These are phyloP conservation scores for Trifolium pratense DNA, from an alignment of 306 rosid species.

Conservation along the genomic window DNA sequence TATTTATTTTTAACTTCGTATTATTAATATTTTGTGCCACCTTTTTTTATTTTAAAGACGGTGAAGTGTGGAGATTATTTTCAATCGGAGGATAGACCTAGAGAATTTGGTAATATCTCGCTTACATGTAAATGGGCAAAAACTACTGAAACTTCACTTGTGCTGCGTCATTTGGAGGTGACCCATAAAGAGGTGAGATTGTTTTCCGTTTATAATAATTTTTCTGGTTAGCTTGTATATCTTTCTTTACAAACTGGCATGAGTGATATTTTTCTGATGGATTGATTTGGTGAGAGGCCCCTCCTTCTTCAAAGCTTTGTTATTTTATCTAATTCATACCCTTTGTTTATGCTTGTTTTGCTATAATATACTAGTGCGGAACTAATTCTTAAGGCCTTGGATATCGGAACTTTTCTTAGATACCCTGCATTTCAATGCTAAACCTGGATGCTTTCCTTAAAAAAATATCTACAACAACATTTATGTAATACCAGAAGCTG, in stretches of 20 bases:
- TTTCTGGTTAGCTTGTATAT: slow-evolving; percentile 15
- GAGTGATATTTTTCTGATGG: neutral
- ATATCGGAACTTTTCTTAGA: slow-evolving; percentile 1
- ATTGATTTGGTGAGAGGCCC: slow-evolving; percentile 9
- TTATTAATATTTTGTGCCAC: neutral
- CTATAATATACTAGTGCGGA: slow-evolving; percentile 3
- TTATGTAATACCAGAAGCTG: slow-evolving; percentile 13
- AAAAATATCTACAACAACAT: neutral
- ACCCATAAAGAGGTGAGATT: slow-evolving; percentile 67
- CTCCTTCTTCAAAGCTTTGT: slow-evolving; percentile 8
- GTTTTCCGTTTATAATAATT: slow-evolving; percentile 14
- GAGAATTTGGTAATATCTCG: slow-evolving; percentile 80
- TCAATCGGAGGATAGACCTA: slow-evolving; percentile 88
- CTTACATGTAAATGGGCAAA: slow-evolving; percentile 69
- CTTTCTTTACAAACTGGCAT: slow-evolving; percentile 27
- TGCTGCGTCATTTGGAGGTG: slow-evolving; percentile 77
- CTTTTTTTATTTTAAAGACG: slow-evolving; percentile 48
- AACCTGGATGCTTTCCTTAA: slow-evolving; percentile 8
- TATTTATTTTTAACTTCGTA: neutral
- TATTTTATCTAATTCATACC: slow-evolving; percentile 3
- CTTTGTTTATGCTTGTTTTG: slow-evolving; percentile 13
- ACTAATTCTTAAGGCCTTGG: slow-evolving; percentile 22
- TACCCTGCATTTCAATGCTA: slow-evolving; percentile 20
- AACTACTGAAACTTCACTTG: slow-evolving; percentile 64
- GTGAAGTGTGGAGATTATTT: slow-evolving; percentile 91